phyloP scores from a whole-genome alignment of 2,329 filamentous ascomycete species.

The Talaromyces atroroseus region DNA sequence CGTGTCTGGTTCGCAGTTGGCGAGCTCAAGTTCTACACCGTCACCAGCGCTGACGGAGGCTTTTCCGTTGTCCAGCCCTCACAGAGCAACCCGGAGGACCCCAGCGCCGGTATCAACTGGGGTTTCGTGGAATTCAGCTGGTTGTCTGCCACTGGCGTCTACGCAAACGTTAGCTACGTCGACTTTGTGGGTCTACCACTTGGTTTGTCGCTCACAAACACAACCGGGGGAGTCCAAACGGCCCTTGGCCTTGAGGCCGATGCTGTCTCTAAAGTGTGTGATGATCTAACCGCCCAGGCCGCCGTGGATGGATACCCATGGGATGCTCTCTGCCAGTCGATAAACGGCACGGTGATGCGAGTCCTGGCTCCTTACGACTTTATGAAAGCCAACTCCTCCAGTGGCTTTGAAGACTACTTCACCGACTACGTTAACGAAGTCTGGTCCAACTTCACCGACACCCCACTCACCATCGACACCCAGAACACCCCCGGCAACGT shows the following conservation, averaged over 20 bases:
- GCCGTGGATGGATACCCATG: slow-evolving; percentile 46
- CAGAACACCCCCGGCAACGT: slow-evolving; percentile 50
- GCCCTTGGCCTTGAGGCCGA: slow-evolving; percentile 48
- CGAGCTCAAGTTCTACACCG: slow-evolving; percentile 40
- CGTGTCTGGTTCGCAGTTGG: slow-evolving; percentile 46
- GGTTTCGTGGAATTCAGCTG: slow-evolving; percentile 49
- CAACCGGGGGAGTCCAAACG: slow-evolving; percentile 39
- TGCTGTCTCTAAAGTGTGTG: slow-evolving; percentile 45
- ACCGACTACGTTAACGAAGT: slow-evolving; percentile 47
- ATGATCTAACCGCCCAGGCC: slow-evolving; percentile 43
- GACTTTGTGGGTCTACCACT: slow-evolving; percentile 50
- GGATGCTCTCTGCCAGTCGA: slow-evolving; percentile 47
- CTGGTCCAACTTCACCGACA: slow-evolving; percentile 46
- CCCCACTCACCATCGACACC: slow-evolving; percentile 49
- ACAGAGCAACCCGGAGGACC: slow-evolving; percentile 40
- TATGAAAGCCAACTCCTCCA: slow-evolving; percentile 36
- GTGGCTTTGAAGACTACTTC: slow-evolving; percentile 50
- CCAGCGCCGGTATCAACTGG: slow-evolving; percentile 43
- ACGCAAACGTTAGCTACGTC: slow-evolving; percentile 49
- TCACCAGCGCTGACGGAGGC: slow-evolving; percentile 25
- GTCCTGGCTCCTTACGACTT: slow-evolving; percentile 52
- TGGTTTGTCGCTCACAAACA: slow-evolving; percentile 49
- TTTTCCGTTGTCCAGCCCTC: slow-evolving; percentile 46
- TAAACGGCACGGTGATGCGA: slow-evolving; percentile 40
- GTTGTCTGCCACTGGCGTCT: slow-evolving; percentile 35